Percentiles rank a stretch among this genome's conserved stretches.
phyloP scores from a whole-genome alignment of 768 basidiomycete genomes.

The Lactarius hatsudake region DNA sequence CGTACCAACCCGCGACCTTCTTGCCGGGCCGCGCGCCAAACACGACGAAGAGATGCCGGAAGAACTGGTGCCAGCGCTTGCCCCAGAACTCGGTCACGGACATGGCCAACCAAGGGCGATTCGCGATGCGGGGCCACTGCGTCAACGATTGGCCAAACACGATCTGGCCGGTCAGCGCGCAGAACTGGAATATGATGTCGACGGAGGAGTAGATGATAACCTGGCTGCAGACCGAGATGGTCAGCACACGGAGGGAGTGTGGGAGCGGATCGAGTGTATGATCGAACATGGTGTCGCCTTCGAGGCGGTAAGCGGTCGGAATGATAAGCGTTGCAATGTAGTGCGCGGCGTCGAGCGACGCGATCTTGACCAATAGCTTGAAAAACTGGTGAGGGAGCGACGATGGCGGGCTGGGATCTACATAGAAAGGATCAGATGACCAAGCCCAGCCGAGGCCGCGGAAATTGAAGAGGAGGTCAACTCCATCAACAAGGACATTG shows the following conservation, averaged over 20 bases:
- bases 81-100: constrained; percentile 43
- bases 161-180: constrained; percentile 31
- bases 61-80: constrained; percentile 41
- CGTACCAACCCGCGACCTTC: constrained; percentile 46
- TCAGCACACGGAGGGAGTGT: neutral
- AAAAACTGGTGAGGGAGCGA: constrained; percentile 4
- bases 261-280: constrained; percentile 1
- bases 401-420: neutral
- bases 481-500: constrained; percentile 18
- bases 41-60: constrained; percentile 36
- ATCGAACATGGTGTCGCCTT: constrained; percentile 25
- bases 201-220: constrained; percentile 27
- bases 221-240: constrained; percentile 18
- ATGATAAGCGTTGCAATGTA: constrained; percentile 12
- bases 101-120: constrained; percentile 38
- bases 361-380: constrained; percentile 9
- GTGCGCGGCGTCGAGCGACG: constrained; percentile 16
- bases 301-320: constrained; percentile 14
- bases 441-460: constrained; percentile 29
- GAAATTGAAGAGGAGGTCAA: constrained; percentile 24
- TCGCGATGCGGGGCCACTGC: constrained; percentile 39
- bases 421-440: constrained; percentile 21
- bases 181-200: constrained; percentile 30
- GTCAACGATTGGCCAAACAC: constrained; percentile 34
- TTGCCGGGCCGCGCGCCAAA: constrained; percentile 36